Base-by-base conservation (phyloP, 2,329 filamentous ascomycete species). In the Juglanconis sp. region DNA sequence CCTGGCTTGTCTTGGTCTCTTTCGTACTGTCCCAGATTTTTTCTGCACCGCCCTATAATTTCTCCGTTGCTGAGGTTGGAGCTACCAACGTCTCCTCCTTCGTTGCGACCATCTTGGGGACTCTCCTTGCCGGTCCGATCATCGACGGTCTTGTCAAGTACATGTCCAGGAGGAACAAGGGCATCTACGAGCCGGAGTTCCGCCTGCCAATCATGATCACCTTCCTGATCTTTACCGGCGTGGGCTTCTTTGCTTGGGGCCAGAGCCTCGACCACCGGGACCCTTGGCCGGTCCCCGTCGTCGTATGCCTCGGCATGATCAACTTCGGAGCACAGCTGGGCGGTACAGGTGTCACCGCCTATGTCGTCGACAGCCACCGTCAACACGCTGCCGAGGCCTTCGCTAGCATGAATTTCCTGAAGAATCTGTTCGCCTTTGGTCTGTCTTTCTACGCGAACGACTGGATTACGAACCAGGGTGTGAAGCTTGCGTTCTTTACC, bases 171-270 rank as follows among this genome's bases (percentile, higher is more conserved):
- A 67, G 59, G 38, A 76, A 76, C 60, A 68, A 68, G 8, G 74
- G 74, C 7, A 71, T 69, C 10, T 76, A 74, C 46, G 73, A 76
- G 59, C 73, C 73, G 4, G 73, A 76, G 57, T 76, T 76, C 65
- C 73, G 74, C 38, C 68, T 75, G 5, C 73, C 73, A 3, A 68
- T 76, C 62, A 72, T 75, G 69, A 56, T 68, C 1, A 68, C 69
- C 8, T 72, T 72, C 56, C 64, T 75, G 8, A 50, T 71, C 49
- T 72, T 74, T 52, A 75, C 73, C 1, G 71, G 69, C 17, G 69
- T 68, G 0, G 74, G 74, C 42, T 75, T 76, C 67, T 75, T 75
- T 59, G 71, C 70, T 38, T 70, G 67, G 67, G 68, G 69, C 46
- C 57, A 68, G 63, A 60, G 60, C 4, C 63, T 70, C 5, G 63